Evolutionary conservation across 148 eudicot species (phyloP).

Genomic region (Spergularia marina): DNA sequence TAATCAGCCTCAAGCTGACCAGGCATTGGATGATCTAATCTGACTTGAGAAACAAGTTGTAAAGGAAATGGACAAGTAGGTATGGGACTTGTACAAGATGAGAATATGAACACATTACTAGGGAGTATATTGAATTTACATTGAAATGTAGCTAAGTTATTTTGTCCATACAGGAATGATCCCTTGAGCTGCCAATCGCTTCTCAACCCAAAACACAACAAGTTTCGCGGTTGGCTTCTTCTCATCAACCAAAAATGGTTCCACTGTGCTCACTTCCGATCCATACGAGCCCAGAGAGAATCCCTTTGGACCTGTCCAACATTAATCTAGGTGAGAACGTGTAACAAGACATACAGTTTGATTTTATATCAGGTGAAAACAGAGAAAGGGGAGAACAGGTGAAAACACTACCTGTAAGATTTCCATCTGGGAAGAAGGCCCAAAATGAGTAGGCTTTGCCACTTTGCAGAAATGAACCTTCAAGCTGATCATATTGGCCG

Average conservation of each 20-base stretch:
- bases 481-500: conserved; percentile 43
- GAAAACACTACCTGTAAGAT: conserved; percentile 52
- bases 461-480: conserved; percentile 69
- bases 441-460: conserved; percentile 61
- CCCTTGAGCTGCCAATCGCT: conserved; percentile 95
- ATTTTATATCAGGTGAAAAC: neutral
- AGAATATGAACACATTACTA: neutral
- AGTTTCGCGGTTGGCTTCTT: conserved; percentile 70
- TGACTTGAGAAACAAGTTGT: neutral
- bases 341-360: neutral
- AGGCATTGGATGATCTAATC: neutral
- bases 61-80: neutral
- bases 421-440: conserved; percentile 87
- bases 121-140: neutral
- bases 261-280: conserved; percentile 67
- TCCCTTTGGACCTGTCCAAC: conserved; percentile 65
- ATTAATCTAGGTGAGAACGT: neutral
- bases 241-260: conserved; percentile 89
- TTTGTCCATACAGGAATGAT: conserved; percentile 75
- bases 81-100: conserved; percentile 2
- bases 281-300: conserved; percentile 70
- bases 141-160: conserved; percentile 11
- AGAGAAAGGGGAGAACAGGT: neutral
- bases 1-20: no score
- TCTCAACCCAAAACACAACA: conserved; percentile 88